Percentiles rank a stretch among this genome's conserved stretches.
phyloP scores from a whole-genome alignment of 257 asterid genomes.

The Nicotiana noctiflora region DNA sequence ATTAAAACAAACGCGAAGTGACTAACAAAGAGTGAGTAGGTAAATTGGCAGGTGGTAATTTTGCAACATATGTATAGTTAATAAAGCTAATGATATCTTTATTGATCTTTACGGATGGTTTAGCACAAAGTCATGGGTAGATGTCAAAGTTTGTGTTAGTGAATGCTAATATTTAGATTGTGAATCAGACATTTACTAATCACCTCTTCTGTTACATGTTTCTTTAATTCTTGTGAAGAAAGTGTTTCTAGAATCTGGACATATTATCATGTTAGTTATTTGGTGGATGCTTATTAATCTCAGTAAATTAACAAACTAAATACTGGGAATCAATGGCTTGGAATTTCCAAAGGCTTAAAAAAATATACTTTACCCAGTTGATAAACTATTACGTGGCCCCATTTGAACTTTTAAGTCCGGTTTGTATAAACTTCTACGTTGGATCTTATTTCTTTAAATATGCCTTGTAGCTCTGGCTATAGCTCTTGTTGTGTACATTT shows the following conservation, averaged over 20 bases:
- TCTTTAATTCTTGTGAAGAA: not conserved
- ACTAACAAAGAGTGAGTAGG: not conserved
- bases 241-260: not conserved
- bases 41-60: not conserved
- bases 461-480: too few species aligned
- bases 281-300: not conserved
- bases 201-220: not conserved
- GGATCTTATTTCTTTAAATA: not conserved
- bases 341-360: not conserved
- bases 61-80: not conserved
- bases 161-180: not conserved
- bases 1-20: not conserved
- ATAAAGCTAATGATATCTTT: not conserved
- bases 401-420: not conserved
- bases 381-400: not conserved
- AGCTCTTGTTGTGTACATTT: too few species aligned
- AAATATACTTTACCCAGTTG: not conserved
- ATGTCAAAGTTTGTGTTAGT: not conserved
- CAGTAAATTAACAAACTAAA: not conserved
- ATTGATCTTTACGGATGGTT: not conserved
- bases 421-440: constrained; percentile 23
- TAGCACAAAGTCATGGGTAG: not conserved
- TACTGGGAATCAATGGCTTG: not conserved
- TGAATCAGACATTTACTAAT: not conserved
- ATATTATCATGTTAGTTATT: not conserved